Percentiles rank a stretch among this genome's conserved stretches.
These are phyloP conservation scores for Apophysomyces variabilis DNA, from an alignment of 371 early-diverging fungal genomes.

Conservation along the genomic window DNA sequence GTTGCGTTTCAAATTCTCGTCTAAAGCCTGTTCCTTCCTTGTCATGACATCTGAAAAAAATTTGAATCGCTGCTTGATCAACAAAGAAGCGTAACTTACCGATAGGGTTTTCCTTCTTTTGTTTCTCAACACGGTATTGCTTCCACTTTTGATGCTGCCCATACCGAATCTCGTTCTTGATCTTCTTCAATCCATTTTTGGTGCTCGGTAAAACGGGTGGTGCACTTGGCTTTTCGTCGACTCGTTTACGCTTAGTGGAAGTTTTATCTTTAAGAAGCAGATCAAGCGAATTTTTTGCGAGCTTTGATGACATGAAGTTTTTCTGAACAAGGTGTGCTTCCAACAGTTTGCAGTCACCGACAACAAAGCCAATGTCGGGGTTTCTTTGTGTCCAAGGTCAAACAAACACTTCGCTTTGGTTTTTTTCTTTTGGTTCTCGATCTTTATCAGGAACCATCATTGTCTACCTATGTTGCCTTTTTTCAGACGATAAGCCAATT, in stretches of 20 bases:
- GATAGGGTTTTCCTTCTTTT: constrained; percentile 55
- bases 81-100: constrained; percentile 35
- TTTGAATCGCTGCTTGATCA: neutral
- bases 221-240: constrained; percentile 2
- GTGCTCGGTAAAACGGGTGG: constrained; percentile 47
- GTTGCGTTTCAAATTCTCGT: constrained; percentile 42
- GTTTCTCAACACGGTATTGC: constrained; percentile 34
- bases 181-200: constrained; percentile 63
- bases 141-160: constrained; percentile 51
- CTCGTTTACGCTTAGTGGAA: constrained; percentile 13
- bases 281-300: neutral
- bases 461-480: no score
- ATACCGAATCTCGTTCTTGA: constrained; percentile 62
- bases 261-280: constrained; percentile 13
- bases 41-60: constrained; percentile 30
- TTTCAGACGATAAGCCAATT: no score
- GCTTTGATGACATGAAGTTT: neutral
- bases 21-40: constrained; percentile 29
- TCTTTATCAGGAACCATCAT: no score
- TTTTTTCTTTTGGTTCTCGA: no score
- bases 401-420: no score
- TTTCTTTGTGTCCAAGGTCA: no score
- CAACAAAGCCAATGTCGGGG: no score
- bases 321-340: no score
- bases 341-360: no score